Percentiles rank a stretch among this genome's conserved stretches.
These are phyloP conservation scores for Daldinia decipiens DNA, from an alignment of 495 filamentous ascomycete species.

Conservation along the genomic window DNA sequence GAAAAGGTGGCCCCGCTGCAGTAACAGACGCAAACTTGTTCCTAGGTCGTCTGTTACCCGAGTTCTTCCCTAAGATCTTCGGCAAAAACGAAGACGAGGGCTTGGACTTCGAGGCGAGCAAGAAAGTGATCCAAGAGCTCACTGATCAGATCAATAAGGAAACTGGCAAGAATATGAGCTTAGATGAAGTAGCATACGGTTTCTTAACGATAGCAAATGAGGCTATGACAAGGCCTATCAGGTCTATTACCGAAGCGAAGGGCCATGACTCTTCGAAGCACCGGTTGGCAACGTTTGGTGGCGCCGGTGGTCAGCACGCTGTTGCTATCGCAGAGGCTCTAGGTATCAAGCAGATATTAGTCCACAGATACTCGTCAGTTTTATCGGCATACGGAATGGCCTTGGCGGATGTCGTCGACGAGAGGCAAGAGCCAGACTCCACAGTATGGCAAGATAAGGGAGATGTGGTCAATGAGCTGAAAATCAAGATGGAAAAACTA, in stretches of 20 bases:
- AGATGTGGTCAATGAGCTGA: constrained; percentile 62
- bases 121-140: constrained; percentile 79
- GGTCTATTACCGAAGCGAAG: constrained; percentile 91
- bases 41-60: constrained; percentile 74
- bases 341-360: constrained; percentile 85
- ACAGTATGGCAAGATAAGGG: constrained; percentile 74
- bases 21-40: constrained; percentile 58
- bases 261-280: constrained; percentile 93
- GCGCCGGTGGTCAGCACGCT: constrained; percentile 95
- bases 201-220: constrained; percentile 96
- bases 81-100: constrained; percentile 90
- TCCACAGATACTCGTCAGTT: constrained; percentile 94
- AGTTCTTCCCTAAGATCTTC: constrained; percentile 98
- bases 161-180: constrained; percentile 74
- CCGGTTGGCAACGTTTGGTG: constrained; percentile 90
- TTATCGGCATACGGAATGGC: constrained; percentile 98
- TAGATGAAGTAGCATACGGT: constrained; percentile 90
- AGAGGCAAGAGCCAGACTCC: constrained; percentile 89
- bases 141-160: constrained; percentile 79
- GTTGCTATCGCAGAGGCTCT: constrained; percentile 93
- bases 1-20: constrained; percentile 53
- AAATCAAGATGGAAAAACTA: constrained; percentile 67
- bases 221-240: constrained; percentile 92
- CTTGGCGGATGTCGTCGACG: constrained; percentile 92
- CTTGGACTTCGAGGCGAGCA: constrained; percentile 80